Base-by-base conservation (phyloP, 495 filamentous ascomycete species). In the Elaphomyces granulatus region DNA sequence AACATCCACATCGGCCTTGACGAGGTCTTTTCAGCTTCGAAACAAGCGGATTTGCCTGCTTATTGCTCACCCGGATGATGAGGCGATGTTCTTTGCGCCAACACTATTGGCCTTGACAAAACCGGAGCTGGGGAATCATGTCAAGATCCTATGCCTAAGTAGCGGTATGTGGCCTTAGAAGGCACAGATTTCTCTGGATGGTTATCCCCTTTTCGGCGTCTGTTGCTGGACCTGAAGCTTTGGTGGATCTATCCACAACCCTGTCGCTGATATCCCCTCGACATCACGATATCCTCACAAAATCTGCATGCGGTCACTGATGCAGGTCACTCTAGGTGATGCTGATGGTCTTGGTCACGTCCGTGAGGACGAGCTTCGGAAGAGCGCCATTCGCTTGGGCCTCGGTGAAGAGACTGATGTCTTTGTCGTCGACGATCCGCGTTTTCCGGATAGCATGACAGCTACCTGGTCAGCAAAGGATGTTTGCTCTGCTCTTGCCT, bases 31-130 rank as follows among this genome's bases (percentile, higher is more conserved):
- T 49, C 83, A 84, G 0, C 73, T 58, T 38, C 67, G 65, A 42
- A 78, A 80, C 63, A 87, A 92, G 64, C 70, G 81, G 45, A 83
- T 94, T 45, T 80, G 81, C 51, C 70, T 98, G 19, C 66, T 98
- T 28, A 96, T 98, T 56, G 90, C 90, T 3, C 90, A 98, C 60
- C 90, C 90, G 0, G 90, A 98, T 58, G 90, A 98, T 45, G 90
- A 98, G 66, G 92, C 90, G 48, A 98, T 98, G 90, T 98, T 98
- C 67, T 98, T 98, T 61, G 75, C 88, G 43, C 90, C 90, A 0
- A 81, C 85, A 0, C 70, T 98, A 2, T 65, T 92, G 38, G 75
- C 80, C 3, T 69, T 98, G 19, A 85, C 86, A 12, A 69, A 72
- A 15, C 68, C 80, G 53, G 72, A 75, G 42, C 60, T 79, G 15